phyloP scores from a whole-genome alignment of 768 basidiomycete species.

The Naganishia kalamii region DNA sequence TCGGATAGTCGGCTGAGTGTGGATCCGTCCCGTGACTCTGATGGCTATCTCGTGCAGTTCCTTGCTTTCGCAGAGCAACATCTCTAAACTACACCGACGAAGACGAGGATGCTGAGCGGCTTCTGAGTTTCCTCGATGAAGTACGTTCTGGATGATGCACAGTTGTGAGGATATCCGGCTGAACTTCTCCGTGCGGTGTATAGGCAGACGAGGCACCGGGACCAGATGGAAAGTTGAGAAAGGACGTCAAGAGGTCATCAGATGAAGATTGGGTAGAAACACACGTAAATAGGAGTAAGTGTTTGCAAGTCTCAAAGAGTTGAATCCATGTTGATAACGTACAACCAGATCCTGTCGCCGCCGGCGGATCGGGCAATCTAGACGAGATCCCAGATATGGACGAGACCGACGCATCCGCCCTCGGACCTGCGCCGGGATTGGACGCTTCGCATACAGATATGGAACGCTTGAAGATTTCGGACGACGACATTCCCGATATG shows the following conservation, averaged over 20 bases:
- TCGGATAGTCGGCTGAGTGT: not conserved
- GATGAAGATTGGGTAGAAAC: conserved; percentile 98
- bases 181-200: not conserved
- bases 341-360: not conserved
- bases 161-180: not conserved
- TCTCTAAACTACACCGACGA: conserved; percentile 89
- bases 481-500: conserved; percentile 73
- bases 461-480: conserved; percentile 34
- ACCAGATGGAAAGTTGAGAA: conserved; percentile 35
- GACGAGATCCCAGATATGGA: conserved; percentile 42
- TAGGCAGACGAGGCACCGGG: conserved; percentile 46
- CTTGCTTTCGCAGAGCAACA: conserved; percentile 87
- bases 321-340: not conserved
- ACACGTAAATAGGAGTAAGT: conserved; percentile 65
- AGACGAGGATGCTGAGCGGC: conserved; percentile 90
- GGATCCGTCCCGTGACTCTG: not conserved
- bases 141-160: conserved; percentile 38
- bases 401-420: conserved; percentile 42
- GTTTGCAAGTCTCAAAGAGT: not conserved
- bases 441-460: conserved; percentile 22
- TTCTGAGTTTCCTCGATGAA: conserved; percentile 63
- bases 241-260: conserved; percentile 47
- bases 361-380: conserved; percentile 7
- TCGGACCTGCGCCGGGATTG: conserved; percentile 47
- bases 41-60: conserved; percentile 53